Evolutionary conservation across 176 grass and related monocot species (phyloP).

Genomic region (Elaeis guineensis): DNA sequence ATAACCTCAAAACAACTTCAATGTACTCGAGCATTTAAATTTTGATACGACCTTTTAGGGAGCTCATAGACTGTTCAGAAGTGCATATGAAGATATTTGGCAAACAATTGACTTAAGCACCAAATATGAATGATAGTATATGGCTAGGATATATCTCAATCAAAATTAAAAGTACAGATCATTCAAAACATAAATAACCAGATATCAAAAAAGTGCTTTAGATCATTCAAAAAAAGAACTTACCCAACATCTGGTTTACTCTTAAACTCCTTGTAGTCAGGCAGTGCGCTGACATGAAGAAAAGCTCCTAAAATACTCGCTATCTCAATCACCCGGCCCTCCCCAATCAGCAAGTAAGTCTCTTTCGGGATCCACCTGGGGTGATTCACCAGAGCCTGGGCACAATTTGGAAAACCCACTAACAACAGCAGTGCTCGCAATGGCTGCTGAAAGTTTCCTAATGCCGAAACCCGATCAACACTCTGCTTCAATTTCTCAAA

Average conservation of each 20-base stretch:
- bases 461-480: slow-evolving; percentile 51
- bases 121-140: background rate
- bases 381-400: slow-evolving; percentile 76
- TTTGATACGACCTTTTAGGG: too few relatives aligned
- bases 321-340: slow-evolving; percentile 81
- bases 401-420: slow-evolving; percentile 51
- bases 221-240: background rate
- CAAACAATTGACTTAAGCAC: too few relatives aligned
- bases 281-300: slow-evolving; percentile 77
- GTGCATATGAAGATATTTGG: too few relatives aligned
- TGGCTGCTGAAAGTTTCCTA: slow-evolving; percentile 83
- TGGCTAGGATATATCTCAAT: background rate
- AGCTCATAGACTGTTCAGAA: too few relatives aligned
- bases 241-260: slow-evolving; percentile 63
- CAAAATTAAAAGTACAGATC: background rate
- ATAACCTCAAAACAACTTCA: background rate
- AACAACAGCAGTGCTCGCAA: slow-evolving; percentile 61
- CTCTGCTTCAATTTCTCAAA: slow-evolving; percentile 62
- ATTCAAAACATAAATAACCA: background rate
- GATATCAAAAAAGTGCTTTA: background rate
- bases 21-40: too few relatives aligned
- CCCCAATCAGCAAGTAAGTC: slow-evolving; percentile 54
- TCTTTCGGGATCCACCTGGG: slow-evolving; percentile 75
- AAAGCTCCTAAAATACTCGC: slow-evolving; percentile 71
- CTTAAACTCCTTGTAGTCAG: slow-evolving; percentile 55